These are phyloP conservation scores for Mortierella alpina DNA, from an alignment of 192 early-diverging fungal species.

Conservation along the genomic window DNA sequence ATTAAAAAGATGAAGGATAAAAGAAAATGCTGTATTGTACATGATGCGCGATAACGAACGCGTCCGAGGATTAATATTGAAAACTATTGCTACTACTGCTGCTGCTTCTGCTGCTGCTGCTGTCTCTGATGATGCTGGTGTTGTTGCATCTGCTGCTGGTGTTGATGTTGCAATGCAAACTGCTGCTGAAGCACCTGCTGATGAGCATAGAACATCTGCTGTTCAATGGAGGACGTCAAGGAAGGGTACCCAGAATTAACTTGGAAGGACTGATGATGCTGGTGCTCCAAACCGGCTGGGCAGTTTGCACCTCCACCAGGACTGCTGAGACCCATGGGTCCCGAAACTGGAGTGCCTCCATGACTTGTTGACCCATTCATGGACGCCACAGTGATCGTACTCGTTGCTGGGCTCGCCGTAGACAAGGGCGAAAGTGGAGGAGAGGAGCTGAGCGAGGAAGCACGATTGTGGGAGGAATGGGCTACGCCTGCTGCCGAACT, in stretches of 20 bases:
- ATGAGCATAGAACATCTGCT: slow-evolving; percentile 44
- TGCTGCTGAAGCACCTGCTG: slow-evolving; percentile 42
- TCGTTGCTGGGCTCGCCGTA: neutral
- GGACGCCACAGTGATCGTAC: neutral
- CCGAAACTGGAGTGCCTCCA: neutral
- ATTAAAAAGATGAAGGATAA: neutral
- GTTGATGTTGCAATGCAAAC: slow-evolving; percentile 44
- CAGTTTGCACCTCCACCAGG: neutral
- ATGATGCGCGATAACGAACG: no score
- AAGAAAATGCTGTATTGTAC: neutral
- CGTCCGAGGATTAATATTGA: neutral
- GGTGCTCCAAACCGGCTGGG: slow-evolving; percentile 21
- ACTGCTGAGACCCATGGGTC: neutral
- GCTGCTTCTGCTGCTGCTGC: slow-evolving; percentile 5
- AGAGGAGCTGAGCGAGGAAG: slow-evolving; percentile 8
- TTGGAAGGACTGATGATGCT: neutral
- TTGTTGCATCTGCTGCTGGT: slow-evolving; percentile 28
- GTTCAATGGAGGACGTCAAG: slow-evolving; percentile 30
- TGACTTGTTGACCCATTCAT: neutral
- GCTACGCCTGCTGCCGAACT: neutral
- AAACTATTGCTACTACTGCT: slow-evolving; percentile 5
- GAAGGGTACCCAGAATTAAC: slow-evolving; percentile 21
- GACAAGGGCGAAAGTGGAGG: slow-evolving; percentile 33
- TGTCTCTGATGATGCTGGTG: slow-evolving; percentile 15
- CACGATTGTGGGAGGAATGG: neutral